These are phyloP conservation scores for Lotus japonicus DNA, from an alignment of 306 rosid genomes.

Conservation along the genomic window DNA sequence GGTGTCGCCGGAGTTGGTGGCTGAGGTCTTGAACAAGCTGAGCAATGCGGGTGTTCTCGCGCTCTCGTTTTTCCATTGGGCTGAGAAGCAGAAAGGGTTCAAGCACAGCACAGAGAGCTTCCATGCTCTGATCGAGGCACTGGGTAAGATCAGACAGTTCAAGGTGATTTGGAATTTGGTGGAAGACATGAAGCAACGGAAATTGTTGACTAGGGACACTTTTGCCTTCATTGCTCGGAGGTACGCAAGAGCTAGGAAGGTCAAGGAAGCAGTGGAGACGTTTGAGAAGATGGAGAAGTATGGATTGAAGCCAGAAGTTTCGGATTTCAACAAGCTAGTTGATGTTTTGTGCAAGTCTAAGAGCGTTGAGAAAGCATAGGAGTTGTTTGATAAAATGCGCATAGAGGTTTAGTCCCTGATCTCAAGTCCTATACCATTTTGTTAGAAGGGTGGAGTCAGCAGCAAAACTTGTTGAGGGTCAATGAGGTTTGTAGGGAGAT, in stretches of 20 bases:
- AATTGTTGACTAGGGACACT: constrained; percentile 49
- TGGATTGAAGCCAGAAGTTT: constrained; percentile 47
- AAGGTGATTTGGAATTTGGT: constrained; percentile 69
- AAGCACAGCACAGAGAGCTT: constrained; percentile 44
- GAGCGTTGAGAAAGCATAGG: constrained; percentile 54
- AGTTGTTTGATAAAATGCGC: constrained; percentile 76
- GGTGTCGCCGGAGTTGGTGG: constrained; percentile 40
- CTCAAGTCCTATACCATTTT: constrained; percentile 66
- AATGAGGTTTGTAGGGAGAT: constrained; percentile 77
- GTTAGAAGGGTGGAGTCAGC: constrained; percentile 86
- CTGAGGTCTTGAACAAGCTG: constrained; percentile 60
- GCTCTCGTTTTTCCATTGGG: constrained; percentile 78
- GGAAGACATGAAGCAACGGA: constrained; percentile 54
- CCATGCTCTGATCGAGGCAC: constrained; percentile 62
- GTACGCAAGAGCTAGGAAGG: constrained; percentile 58
- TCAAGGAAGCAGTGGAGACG: constrained; percentile 49
- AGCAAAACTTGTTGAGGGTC: constrained; percentile 51
- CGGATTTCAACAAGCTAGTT: constrained; percentile 54
- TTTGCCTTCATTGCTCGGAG: constrained; percentile 57
- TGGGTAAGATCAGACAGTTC: constrained; percentile 82
- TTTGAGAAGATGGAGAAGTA: constrained; percentile 66
- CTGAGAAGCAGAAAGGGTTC: constrained; percentile 61
- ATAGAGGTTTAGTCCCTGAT: constrained; percentile 51
- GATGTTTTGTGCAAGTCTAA: constrained; percentile 65
- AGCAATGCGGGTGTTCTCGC: constrained; percentile 74